These are phyloP conservation scores for Artemisia tridentata DNA, from an alignment of 129 eudicot species.

Conservation along the genomic window DNA sequence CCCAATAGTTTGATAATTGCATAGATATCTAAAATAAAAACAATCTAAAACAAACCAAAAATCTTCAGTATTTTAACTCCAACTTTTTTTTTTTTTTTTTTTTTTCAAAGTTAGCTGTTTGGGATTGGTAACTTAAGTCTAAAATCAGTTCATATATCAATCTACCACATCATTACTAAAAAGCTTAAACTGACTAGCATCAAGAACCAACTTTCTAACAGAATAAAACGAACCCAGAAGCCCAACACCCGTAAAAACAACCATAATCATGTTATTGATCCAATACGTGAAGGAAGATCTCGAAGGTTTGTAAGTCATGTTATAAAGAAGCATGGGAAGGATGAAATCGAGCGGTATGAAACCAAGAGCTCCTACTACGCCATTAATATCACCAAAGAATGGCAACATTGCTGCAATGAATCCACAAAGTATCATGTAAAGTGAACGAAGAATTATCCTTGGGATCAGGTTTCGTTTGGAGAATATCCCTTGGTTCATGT, in stretches of 20 bases:
- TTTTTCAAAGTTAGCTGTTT: too few relatives aligned
- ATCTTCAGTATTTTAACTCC: too few relatives aligned
- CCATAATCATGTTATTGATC: conserved; percentile 53
- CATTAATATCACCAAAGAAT: conserved; percentile 84
- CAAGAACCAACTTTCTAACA: conserved; percentile 67
- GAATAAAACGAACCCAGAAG: conserved; percentile 79
- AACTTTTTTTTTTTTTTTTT: too few relatives aligned
- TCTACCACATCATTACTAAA: conserved; percentile 67
- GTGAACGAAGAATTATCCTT: conserved; percentile 65
- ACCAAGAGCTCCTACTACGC: conserved; percentile 78
- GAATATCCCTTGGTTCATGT: conserved; percentile 72
- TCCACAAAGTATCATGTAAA: conserved; percentile 79
- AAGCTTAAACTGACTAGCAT: conserved; percentile 77
- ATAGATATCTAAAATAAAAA: too few relatives aligned
- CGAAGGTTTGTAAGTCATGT: conserved; percentile 72
- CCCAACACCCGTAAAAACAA: conserved; percentile 66
- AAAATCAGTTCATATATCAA: conserved; percentile 5
- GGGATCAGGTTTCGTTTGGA: conserved; percentile 89
- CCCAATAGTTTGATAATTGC: too few relatives aligned
- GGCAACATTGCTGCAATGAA: conserved; percentile 90
- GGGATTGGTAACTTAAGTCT: too few relatives aligned
- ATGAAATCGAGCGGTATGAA: conserved; percentile 90
- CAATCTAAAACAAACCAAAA: too few relatives aligned
- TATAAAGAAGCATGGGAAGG: conserved; percentile 95
- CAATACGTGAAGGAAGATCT: conserved; percentile 52